These are phyloP conservation scores for Piper betle DNA, from an alignment of 164 flowering plant genomes.

Conservation along the genomic window DNA sequence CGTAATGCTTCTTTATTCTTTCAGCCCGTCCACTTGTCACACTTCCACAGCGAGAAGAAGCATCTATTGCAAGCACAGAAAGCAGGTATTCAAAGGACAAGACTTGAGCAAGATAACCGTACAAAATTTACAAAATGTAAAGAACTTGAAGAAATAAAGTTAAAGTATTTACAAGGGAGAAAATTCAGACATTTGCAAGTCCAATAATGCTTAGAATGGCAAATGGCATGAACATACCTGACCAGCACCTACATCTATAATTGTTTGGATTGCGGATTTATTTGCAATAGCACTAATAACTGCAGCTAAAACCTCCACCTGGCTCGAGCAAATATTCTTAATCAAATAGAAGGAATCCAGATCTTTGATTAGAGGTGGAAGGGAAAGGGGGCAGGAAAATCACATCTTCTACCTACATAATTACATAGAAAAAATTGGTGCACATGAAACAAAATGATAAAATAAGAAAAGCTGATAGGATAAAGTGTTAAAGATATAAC, in stretches of 20 bases:
- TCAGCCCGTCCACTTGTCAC: constrained; percentile 63
- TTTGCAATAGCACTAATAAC: constrained; percentile 39
- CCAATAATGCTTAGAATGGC: not conserved
- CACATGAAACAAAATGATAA: not conserved
- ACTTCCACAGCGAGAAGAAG: constrained; percentile 73
- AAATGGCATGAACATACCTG: constrained; percentile 33
- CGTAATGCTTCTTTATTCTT: constrained; percentile 68
- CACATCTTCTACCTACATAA: not conserved
- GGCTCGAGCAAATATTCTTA: constrained; percentile 5
- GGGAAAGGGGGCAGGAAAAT: not conserved
- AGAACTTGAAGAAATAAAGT: not conserved
- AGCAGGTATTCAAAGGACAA: constrained; percentile 65
- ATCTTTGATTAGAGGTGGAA: not conserved
- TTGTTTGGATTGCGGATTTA: constrained; percentile 34
- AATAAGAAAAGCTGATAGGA: not conserved
- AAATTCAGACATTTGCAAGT: not conserved
- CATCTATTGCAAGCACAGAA: constrained; percentile 76
- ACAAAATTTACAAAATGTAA: constrained; percentile 1
- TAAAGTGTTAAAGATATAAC: not conserved
- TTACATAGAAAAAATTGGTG: not conserved
- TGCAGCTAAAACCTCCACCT: constrained; percentile 77
- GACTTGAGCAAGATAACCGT: constrained; percentile 94
- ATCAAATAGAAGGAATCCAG: not conserved
- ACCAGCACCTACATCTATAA: constrained; percentile 94
- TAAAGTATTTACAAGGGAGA: not conserved